phyloP scores from a whole-genome alignment of 768 basidiomycete species.

The Rhizopogon rudus region DNA sequence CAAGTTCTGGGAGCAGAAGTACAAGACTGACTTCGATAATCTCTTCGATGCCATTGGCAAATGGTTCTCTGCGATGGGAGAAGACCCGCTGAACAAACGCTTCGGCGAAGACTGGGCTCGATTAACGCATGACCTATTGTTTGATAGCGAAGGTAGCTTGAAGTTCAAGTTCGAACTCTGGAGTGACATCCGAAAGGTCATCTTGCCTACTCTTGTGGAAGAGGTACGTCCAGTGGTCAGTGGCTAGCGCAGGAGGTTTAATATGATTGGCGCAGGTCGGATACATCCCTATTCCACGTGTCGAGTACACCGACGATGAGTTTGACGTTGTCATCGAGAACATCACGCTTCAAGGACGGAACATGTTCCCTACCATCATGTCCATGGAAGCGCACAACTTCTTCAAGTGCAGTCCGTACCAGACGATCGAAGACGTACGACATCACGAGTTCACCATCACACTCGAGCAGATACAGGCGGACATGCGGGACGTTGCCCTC shows the following conservation, averaged over 20 bases:
- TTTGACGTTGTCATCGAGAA: constrained; percentile 94
- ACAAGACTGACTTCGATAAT: constrained; percentile 73
- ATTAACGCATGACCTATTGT: constrained; percentile 79
- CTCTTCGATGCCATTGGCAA: constrained; percentile 62
- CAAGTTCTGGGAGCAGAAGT: constrained; percentile 71
- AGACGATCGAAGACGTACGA: constrained; percentile 44
- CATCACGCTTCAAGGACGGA: constrained; percentile 80
- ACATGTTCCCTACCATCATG: constrained; percentile 82
- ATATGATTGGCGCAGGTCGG: constrained; percentile 44
- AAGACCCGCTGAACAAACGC: constrained; percentile 77
- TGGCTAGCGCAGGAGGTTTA: not conserved
- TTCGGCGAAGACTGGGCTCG: constrained; percentile 83
- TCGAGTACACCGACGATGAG: constrained; percentile 87
- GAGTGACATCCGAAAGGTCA: constrained; percentile 82
- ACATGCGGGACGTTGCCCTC: constrained; percentile 92
- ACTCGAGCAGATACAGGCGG: constrained; percentile 84
- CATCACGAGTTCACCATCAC: constrained; percentile 73
- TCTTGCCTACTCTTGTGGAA: constrained; percentile 74
- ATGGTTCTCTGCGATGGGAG: constrained; percentile 85
- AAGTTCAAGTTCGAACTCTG: constrained; percentile 87
- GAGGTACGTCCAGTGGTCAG: constrained; percentile 41
- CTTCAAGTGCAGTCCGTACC: constrained; percentile 82
- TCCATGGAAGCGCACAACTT: constrained; percentile 75
- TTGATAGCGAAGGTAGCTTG: constrained; percentile 69
- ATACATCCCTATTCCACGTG: constrained; percentile 86